phyloP scores from a whole-genome alignment of 495 filamentous ascomycete species.

The Parmelia sp. region DNA sequence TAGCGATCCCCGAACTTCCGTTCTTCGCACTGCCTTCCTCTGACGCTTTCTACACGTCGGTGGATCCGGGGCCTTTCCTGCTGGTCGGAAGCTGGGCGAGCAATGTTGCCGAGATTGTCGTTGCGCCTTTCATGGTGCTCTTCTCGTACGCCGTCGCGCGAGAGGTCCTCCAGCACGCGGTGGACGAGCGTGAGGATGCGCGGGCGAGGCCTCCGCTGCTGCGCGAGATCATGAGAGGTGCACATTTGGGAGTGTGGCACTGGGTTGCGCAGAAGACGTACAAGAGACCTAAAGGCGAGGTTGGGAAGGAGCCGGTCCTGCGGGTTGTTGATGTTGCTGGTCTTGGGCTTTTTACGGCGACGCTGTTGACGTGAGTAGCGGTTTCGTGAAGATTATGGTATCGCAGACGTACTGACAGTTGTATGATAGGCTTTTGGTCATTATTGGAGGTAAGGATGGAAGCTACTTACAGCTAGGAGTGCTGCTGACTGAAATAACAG shows the following conservation, averaged over 20 bases:
- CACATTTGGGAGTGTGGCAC: constrained; percentile 14
- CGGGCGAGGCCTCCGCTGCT: constrained; percentile 4
- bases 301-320: neutral
- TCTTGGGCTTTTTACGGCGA: constrained; percentile 10
- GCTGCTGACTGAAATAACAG: neutral
- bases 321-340: constrained; percentile 13
- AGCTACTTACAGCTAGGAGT: neutral
- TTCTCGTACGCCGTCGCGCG: constrained; percentile 18
- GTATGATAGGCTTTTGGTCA: constrained; percentile 7
- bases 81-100: constrained; percentile 19
- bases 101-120: constrained; percentile 14
- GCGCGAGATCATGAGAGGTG: constrained; percentile 15
- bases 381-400: neutral
- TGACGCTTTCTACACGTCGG: constrained; percentile 7
- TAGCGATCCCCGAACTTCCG: neutral
- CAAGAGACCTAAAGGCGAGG: neutral
- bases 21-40: neutral
- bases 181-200: neutral
- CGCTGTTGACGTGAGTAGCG: constrained; percentile 6
- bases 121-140: constrained; percentile 19
- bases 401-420: neutral
- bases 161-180: constrained; percentile 7
- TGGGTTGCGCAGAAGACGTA: constrained; percentile 6
- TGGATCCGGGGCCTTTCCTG: constrained; percentile 9
- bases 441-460: constrained; percentile 4